A percentile compares a stretch with the other conserved stretches of the same genome.
Conservation (phyloP, 768 basidiomycete species). For the Phaeolepiota aurea region DNA sequence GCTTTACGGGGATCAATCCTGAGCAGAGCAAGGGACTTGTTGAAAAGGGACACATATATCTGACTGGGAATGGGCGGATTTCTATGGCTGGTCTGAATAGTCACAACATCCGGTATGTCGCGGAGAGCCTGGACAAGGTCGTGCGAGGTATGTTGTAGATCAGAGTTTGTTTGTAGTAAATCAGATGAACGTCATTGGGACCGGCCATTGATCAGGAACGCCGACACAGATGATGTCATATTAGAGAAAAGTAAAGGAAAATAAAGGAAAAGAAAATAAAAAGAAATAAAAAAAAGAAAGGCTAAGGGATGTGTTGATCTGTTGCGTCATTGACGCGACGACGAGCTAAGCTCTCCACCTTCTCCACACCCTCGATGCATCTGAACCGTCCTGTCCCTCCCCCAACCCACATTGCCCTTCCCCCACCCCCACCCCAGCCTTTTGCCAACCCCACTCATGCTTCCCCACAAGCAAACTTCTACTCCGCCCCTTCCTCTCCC, state of each 20-base stretch:
- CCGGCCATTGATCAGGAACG: slow-evolving; percentile 6
- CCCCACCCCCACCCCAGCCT: slow-evolving; percentile 20
- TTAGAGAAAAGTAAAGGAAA: slow-evolving; percentile 5
- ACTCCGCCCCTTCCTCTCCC: slow-evolving; percentile 41
- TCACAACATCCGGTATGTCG: slow-evolving; percentile 72
- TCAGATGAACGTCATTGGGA: not conserved
- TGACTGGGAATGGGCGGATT: slow-evolving; percentile 84
- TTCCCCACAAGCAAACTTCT: slow-evolving; percentile 30
- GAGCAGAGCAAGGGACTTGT: slow-evolving; percentile 61
- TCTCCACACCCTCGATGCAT: no score
- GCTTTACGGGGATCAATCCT: slow-evolving; percentile 76
- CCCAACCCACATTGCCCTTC: slow-evolving; percentile 24
- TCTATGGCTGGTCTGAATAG: slow-evolving; percentile 92
- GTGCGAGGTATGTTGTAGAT: slow-evolving; percentile 30
- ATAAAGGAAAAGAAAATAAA: not conserved
- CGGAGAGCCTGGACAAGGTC: slow-evolving; percentile 56
- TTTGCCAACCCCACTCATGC: slow-evolving; percentile 21
- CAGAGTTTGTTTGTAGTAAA: slow-evolving; percentile 14
- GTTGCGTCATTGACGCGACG: not conserved
- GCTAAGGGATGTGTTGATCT: no score
- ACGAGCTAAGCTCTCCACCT: not conserved
- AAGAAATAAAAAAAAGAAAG: not conserved
- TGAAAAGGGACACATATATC: slow-evolving; percentile 72
- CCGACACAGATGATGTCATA: slow-evolving; percentile 25
- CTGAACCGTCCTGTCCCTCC: slow-evolving; percentile 5